Evolutionary conservation across 2,329 filamentous ascomycete species (phyloP), one percentile per base, ranked within the genome.

Genomic region (Nakataea oryzae): DNA sequence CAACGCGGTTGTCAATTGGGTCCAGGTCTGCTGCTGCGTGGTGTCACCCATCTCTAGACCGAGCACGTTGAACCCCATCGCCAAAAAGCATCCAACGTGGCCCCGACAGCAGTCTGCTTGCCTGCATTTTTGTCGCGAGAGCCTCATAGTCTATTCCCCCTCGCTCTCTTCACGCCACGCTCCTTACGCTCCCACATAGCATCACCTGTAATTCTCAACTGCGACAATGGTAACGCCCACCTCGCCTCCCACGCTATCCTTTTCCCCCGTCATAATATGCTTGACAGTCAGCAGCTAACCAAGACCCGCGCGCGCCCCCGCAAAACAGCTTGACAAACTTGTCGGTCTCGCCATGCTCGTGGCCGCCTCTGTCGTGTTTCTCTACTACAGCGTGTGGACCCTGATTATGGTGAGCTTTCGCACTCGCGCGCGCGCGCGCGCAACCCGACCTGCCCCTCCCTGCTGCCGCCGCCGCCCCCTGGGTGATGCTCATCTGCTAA

Each of bases 351-450:
- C 83, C 83, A 86, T 86, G 83, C 81, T 86, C 74, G 82, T 84
- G 82, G 83, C 82, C 74, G 81, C 83, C 70, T 80, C 82, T 66
- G 80, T 84, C 74, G 80, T 86, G 71, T 86, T 86, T 71, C 78
- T 83, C 70, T 99, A 99, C 85, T 99, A 99, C 81, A 95, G 91
- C 66, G 85, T 96, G 76, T 99, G 95, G 95, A 96, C 95, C 30
- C 83, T 99, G 67, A 83, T 97, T 68, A 97, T 99, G 90, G 95
- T 97, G 85, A 63, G 78, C 70, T 7, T 28, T 17, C 61, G 54
- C 60, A 12, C 24, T 8, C n/a, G 9, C 14, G 21, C 11, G 24
- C 13, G 28, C 17, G 57, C 24, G 1, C 7, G 28, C 6, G 9
- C 30, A n/a, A 34, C 6, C 62, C 63, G 60, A 61, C 63, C 58